Evolutionary conservation across 2,329 filamentous ascomycete genomes (phyloP), one percentile per base, ranked within the genome.

Genomic region (Fusarium caatingaense): DNA sequence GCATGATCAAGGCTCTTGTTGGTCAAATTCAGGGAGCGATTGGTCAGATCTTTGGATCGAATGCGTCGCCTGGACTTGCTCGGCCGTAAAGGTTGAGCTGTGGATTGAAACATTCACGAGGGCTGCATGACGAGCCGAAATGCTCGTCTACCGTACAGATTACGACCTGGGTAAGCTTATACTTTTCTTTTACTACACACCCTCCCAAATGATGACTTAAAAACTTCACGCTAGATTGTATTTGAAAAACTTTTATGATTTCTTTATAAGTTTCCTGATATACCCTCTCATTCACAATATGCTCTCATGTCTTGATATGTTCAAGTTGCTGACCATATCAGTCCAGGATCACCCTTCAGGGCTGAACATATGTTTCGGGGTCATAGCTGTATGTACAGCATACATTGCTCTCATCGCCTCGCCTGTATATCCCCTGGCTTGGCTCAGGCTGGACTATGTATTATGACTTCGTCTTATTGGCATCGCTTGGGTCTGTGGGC

Each of bases 1-100:
- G 89, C 8, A 88, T 92, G 85, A 84, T 89, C 56, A 92, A 92
- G 78, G 86, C 88, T 1, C 77, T 91, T 13, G 88, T 92, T 21
- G 89, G 91, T 74, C 83, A 82, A 23, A 80, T 87, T 3, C 82
- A 87, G 27, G 84, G 84, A 2, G 81, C 80, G 15, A 86, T 91
- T 62, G 83, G 83, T 21, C 81, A 85, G 61, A 77, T 86, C 8
- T 78, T 60, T 15, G 78, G 79, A 9, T 72, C 77, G 6, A 73
- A 72, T 41, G 18, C 37, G 15, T 73, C 68, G 13, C 70, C 71
- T 10, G 72, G 74, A 21, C 59, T 76, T 21, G 69, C 64, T 15
- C 60, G 76, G 3, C 74, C 74, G 3, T 77, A 69, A 76, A 32
- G 23, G 49, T 11, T 6, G 27, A 6, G 18, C 2, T 5, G 6